Evolutionary conservation across 495 filamentous ascomycete genomes (phyloP), one percentile per base, ranked within the genome.

Genomic region (Chaetomium cochliodes): DNA sequence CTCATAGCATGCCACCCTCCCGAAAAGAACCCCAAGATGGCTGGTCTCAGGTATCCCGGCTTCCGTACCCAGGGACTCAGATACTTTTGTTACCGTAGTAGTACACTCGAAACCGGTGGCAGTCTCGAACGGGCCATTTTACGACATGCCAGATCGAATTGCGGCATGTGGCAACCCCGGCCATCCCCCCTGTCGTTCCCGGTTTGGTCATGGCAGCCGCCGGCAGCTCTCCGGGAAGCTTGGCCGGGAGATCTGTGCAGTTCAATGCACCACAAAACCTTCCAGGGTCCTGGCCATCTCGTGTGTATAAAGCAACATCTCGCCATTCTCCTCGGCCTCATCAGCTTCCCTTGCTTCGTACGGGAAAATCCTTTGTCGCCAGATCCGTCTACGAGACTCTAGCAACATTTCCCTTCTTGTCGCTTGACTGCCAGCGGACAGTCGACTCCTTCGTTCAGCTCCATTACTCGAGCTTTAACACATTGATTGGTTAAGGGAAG

Each of bases 401-500:
- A 37, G 6, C 25, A 49, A 26, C 13, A 42, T 55, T 58, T 26
- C 25, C 20, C 8, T 23, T 42, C 13, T 46, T 6, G 44, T 56
- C 71, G 71, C 71, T 72, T 60, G 65, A 59, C 69, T 72, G 67
- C 63, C 71, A 72, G 69, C 71, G 69, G 69, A 63, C 69, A 73
- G 67, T 51, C 54, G 46, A 59, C 51, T 28, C 22, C 26, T 11
- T 5, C 0, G 5, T 47, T 16, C 11, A 5, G 33, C 33, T 37
- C 6, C 8, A 37, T 37, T 37, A 37, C 33, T 37, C 33, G 33
- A 37, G 8, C 5, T 37, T 37, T 37, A 37, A 37, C 6, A 37
- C 11, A 49, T 28, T 44, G n/a, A 49, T 28, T 12, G 2, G 22
- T 30, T 28, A 50, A 9, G 26, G 20, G 22, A 25, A 51, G 23